phyloP scores from a whole-genome alignment of 2,329 filamentous ascomycete genomes.

The Aspergillus tubingensis region DNA sequence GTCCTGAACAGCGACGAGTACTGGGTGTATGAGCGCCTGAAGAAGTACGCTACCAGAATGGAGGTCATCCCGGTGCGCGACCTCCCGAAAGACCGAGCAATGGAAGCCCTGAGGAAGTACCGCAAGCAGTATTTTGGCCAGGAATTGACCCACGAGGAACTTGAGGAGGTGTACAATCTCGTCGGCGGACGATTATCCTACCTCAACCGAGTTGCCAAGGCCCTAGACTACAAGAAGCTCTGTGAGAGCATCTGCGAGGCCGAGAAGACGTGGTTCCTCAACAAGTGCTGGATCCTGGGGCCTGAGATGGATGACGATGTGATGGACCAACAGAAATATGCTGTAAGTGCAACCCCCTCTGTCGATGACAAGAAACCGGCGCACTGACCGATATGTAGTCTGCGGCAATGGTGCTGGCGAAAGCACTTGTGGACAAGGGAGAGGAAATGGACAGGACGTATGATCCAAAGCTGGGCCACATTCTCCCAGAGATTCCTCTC shows the following conservation, averaged over 20 bases:
- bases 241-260: constrained; percentile 71
- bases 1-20: constrained; percentile 98
- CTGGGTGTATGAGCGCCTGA: constrained; percentile 95
- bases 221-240: constrained; percentile 73
- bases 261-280: constrained; percentile 78
- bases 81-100: constrained; percentile 74
- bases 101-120: constrained; percentile 75
- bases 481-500: constrained; percentile 77
- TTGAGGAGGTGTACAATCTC: constrained; percentile 79
- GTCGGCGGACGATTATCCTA: constrained; percentile 89
- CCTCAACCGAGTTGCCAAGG: constrained; percentile 86
- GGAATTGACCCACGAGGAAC: constrained; percentile 50
- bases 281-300: constrained; percentile 76
- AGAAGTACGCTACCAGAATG: constrained; percentile 91
- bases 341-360: constrained; percentile 57
- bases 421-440: constrained; percentile 84
- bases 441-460: constrained; percentile 63
- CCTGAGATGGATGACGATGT: constrained; percentile 90
- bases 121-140: constrained; percentile 76
- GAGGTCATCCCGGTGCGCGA: constrained; percentile 87
- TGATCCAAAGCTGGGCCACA: constrained; percentile 66
- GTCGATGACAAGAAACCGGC: neutral
- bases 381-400: constrained; percentile 54
- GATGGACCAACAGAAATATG: constrained; percentile 97
- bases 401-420: constrained; percentile 89